A percentile compares a stretch with the other conserved stretches of the same genome.
Conservation (phyloP, 2,329 filamentous ascomycete species). For the Emmonsia crescens region DNA sequence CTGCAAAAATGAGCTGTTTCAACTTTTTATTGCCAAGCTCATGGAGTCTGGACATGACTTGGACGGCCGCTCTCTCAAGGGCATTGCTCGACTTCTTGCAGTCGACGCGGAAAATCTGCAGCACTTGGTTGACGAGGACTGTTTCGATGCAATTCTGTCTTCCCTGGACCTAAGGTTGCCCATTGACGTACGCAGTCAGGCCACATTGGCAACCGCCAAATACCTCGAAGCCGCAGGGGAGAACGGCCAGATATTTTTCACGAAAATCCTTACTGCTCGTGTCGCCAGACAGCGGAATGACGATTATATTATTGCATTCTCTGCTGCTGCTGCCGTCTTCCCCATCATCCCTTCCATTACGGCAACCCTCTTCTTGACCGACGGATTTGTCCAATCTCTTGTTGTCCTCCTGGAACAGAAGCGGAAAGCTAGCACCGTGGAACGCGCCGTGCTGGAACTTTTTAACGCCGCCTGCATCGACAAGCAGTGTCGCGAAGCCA, state of each 20-base stretch:
- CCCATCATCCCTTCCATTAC: conserved; percentile 70
- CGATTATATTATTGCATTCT: conserved; percentile 84
- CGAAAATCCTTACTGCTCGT: conserved; percentile 61
- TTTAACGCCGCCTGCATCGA: conserved; percentile 88
- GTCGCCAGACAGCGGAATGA: conserved; percentile 69
- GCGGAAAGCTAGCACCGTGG: conserved; percentile 75
- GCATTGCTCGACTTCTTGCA: conserved; percentile 48
- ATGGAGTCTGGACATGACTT: conserved; percentile 81
- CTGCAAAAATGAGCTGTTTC: conserved; percentile 39
- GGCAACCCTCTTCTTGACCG: conserved; percentile 70
- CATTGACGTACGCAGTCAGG: conserved; percentile 64
- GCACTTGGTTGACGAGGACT: conserved; percentile 51
- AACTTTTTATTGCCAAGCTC: conserved; percentile 69
- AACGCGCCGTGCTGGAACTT: conserved; percentile 77
- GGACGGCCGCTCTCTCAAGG: conserved; percentile 50
- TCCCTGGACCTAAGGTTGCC: conserved; percentile 77
- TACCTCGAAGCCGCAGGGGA: conserved; percentile 69
- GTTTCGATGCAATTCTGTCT: conserved; percentile 73
- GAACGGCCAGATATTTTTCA: conserved; percentile 57
- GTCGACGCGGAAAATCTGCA: conserved; percentile 42
- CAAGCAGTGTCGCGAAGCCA: conserved; percentile 66
- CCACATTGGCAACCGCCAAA: conserved; percentile 69
- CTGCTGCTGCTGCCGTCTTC: conserved; percentile 79
- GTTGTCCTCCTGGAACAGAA: conserved; percentile 66
- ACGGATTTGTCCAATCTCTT: conserved; percentile 72